Evolutionary conservation across 306 rosid species (phyloP), one percentile per base, ranked within the genome.

Genomic region (Cucumis sativus): DNA sequence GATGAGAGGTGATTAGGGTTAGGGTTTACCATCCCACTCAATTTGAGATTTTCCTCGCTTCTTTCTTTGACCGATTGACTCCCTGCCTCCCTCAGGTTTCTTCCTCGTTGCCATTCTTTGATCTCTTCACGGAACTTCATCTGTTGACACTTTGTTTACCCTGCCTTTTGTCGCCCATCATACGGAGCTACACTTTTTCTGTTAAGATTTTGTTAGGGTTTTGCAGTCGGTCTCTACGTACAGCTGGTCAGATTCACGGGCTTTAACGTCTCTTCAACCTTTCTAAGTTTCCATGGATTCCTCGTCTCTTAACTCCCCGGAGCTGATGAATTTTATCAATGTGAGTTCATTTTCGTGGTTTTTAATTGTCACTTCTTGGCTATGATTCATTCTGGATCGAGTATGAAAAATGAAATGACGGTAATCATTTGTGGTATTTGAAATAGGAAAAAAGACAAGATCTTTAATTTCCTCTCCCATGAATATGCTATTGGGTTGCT

Each of bases 251-350:
- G n/a, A 45, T 69, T 71, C 76, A 17, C 35, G n/a, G 39, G 39
- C 76, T 71, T 71, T 49, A 47, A 8, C 23, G 21, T 25, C 39
- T 45, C 77, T 8, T 72, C 77, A 52, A 51, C 77, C 61, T 72
- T 8, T 12, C 65, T 37, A 17, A 49, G 56, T 41, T 63, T 21
- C 68, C 82, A 95, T 95, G 99, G 99, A 95, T 85, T 84, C 88
- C 72, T 91, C 97, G 52, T 64, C 82, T 3, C 77, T 88, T 7
- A 86, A 86, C 76, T 84, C 86, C 28, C 63, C 92, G 21, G 99
- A 95, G 57, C 61, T 95, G 72, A 87, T 89, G 82, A 85, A 76
- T 3, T 86, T 95, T 56, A 91, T 91, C 80, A 83, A 85, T 17
- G 99, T 95, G 85, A 85, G 92, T 82, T 52, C 21, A 8, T 25